Evolutionary conservation across 179 eudicot genomes (phyloP).

Genomic region (Actinidia chinensis): DNA sequence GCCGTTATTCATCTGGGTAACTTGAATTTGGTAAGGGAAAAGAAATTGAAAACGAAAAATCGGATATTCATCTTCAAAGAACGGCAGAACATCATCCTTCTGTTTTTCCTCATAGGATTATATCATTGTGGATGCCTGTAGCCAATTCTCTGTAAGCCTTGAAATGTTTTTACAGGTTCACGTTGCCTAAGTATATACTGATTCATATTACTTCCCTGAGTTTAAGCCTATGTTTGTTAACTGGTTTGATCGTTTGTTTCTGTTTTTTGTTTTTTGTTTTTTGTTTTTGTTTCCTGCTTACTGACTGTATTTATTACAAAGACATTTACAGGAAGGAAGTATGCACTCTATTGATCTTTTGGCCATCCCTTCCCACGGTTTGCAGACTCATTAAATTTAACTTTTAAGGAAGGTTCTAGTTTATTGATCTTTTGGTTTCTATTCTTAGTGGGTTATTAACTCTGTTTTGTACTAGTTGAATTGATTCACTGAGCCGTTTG

Average conservation of each 20-base stretch:
- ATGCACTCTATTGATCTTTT: slow-evolving; percentile 50
- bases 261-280: too few relatives aligned
- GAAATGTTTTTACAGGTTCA: slow-evolving; percentile 46
- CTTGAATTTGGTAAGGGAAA: too few relatives aligned
- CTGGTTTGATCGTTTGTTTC: background rate
- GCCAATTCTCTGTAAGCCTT: background rate
- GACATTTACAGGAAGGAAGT: slow-evolving; percentile 67
- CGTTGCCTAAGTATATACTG: slow-evolving; percentile 89
- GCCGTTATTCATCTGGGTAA: too few relatives aligned
- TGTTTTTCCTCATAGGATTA: background rate
- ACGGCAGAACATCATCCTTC: background rate
- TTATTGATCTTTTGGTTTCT: background rate
- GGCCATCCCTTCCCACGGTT: slow-evolving; percentile 85
- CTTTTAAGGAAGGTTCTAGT: slow-evolving; percentile 1
- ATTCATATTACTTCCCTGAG: slow-evolving; percentile 59
- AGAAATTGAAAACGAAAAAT: too few relatives aligned
- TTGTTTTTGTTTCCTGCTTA: background rate
- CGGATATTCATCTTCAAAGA: too few relatives aligned
- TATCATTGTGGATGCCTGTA: background rate
- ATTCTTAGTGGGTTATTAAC: background rate
- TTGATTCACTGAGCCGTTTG: background rate
- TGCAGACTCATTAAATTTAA: slow-evolving; percentile 13
- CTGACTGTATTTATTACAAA: slow-evolving; percentile 20
- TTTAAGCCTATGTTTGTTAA: slow-evolving; percentile 60
- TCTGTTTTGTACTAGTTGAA: background rate